Conservation (phyloP, 2,329 filamentous ascomycete genomes). For the Beauveria rudraprayagi region DNA sequence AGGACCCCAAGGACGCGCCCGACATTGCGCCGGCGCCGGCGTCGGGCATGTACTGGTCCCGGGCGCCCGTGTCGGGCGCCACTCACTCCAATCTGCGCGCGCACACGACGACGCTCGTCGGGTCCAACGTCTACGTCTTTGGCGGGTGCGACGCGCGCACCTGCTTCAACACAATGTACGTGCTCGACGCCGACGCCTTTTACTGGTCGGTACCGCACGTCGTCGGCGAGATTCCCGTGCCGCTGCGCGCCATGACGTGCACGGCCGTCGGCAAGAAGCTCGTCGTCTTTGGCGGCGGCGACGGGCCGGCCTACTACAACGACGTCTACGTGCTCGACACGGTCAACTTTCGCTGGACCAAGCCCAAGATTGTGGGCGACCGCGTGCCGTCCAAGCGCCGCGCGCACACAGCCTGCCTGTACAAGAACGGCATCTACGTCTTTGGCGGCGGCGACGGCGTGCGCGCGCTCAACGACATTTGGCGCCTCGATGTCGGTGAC, state of each 20-base stretch:
- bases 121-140: constrained; percentile 60
- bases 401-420: constrained; percentile 63
- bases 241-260: constrained; percentile 63
- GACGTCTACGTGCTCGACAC: constrained; percentile 67
- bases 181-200: constrained; percentile 62
- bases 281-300: constrained; percentile 61
- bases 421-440: constrained; percentile 64
- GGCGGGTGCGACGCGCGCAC: constrained; percentile 59
- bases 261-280: constrained; percentile 64
- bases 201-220: constrained; percentile 61
- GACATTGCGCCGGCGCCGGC: constrained; percentile 56
- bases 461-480: constrained; percentile 63
- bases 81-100: constrained; percentile 55
- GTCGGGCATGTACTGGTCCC: constrained; percentile 67
- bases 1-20: constrained; percentile 46
- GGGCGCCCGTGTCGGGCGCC: constrained; percentile 54
- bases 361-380: constrained; percentile 52
- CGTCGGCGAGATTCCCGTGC: constrained; percentile 55
- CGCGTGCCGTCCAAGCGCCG: constrained; percentile 51
- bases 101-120: constrained; percentile 58
- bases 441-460: constrained; percentile 65
- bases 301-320: constrained; percentile 64
- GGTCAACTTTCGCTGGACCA: constrained; percentile 58
- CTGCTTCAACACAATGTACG: constrained; percentile 63
- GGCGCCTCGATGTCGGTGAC: constrained; percentile 63